These are phyloP conservation scores for Passiflora organensis DNA, from an alignment of 345 rosid species.

Conservation along the genomic window DNA sequence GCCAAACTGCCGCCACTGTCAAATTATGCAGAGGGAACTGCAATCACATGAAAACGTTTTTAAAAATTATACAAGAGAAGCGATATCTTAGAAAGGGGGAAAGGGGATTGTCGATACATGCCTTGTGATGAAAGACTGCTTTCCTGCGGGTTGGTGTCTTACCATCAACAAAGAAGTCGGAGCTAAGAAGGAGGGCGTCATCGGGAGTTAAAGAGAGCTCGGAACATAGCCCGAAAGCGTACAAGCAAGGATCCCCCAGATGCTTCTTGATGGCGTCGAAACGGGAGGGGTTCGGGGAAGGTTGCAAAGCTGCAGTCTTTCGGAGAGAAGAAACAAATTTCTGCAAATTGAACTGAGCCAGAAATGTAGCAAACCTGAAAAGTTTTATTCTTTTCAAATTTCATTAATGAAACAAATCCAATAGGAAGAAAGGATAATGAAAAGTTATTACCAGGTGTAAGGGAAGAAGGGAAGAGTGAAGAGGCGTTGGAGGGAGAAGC, in stretches of 20 bases:
- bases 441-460: constrained; percentile 55
- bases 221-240: constrained; percentile 65
- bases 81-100: not conserved
- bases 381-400: not conserved
- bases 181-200: constrained; percentile 57
- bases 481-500: constrained; percentile 58
- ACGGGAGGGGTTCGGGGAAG: constrained; percentile 24
- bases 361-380: constrained; percentile 57
- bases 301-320: constrained; percentile 20
- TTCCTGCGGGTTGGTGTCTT: constrained; percentile 48
- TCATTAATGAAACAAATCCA: not conserved
- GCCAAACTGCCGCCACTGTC: constrained; percentile 62
- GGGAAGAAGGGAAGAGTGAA: constrained; percentile 47
- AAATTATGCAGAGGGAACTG: constrained; percentile 74
- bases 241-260: constrained; percentile 61
- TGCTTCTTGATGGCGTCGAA: constrained; percentile 22
- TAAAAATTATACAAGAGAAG: not conserved
- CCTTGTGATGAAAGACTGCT: constrained; percentile 71
- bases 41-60: constrained; percentile 4
- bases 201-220: constrained; percentile 64
- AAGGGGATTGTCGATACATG: not conserved
- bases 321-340: constrained; percentile 52
- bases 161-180: constrained; percentile 44
- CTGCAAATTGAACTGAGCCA: constrained; percentile 75
- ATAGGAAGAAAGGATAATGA: not conserved